These are phyloP conservation scores for Phytophthora agathidicida DNA, from an alignment of 352 stramenopile genomes.

Conservation along the genomic window DNA sequence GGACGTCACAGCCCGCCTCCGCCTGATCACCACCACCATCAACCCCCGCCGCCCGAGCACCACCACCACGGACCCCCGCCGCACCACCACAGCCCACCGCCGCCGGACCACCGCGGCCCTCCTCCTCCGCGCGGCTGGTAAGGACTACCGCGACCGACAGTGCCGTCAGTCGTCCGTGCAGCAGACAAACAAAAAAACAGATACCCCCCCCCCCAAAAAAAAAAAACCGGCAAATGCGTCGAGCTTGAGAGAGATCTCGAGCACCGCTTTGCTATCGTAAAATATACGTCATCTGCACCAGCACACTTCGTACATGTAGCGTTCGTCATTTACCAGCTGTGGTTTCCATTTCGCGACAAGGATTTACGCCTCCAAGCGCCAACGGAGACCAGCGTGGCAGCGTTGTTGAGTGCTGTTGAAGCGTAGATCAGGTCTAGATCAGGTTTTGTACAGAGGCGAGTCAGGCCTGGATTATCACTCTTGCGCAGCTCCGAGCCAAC, in stretches of 20 bases:
- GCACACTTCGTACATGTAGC: too few relatives aligned
- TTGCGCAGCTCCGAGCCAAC: too few relatives aligned
- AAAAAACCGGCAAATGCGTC: not conserved
- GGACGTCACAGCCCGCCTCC: conserved; percentile 12
- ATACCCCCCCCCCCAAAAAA: too few relatives aligned
- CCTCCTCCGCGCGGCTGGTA: conserved; percentile 19
- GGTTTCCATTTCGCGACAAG: too few relatives aligned
- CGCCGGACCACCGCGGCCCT: conserved; percentile 9
- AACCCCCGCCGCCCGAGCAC: conserved; percentile 2
- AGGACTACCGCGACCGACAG: too few relatives aligned
- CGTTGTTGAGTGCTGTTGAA: not conserved
- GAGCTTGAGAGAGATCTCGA: conserved; percentile 1
- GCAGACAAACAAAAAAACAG: not conserved
- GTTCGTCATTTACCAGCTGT: too few relatives aligned
- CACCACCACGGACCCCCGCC: conserved; percentile 9
- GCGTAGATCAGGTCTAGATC: conserved; percentile 1
- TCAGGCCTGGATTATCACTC: not conserved
- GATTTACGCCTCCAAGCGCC: too few relatives aligned
- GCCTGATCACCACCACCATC: conserved; percentile 9
- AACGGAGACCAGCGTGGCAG: too few relatives aligned
- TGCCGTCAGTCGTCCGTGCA: too few relatives aligned
- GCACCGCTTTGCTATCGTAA: not conserved
- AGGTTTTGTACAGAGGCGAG: not conserved
- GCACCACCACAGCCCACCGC: conserved; percentile 4
- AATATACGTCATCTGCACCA: not conserved